phyloP scores from a whole-genome alignment of 2,329 filamentous ascomycete genomes.

The Fusarium virguliforme region DNA sequence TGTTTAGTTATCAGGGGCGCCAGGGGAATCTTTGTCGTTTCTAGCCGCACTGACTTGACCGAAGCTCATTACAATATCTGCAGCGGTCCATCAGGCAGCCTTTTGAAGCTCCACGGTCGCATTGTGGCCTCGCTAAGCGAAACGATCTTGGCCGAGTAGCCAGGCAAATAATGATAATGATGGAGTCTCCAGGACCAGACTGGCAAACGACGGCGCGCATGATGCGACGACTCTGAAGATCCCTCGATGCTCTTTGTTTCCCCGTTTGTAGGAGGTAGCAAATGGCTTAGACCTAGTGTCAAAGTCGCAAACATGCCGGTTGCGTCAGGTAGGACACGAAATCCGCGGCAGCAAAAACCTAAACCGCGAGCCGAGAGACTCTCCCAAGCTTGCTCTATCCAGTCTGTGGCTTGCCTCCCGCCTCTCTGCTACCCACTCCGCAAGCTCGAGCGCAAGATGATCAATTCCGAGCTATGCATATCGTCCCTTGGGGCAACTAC shows the following conservation, averaged over 20 bases:
- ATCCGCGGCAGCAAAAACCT: not conserved
- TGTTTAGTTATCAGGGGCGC: not conserved
- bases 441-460: constrained; percentile 1
- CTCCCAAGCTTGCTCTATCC: not conserved
- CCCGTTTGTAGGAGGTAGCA: not conserved
- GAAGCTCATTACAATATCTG: not conserved
- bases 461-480: constrained; percentile 9
- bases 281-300: not conserved
- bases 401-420: not conserved
- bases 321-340: constrained; percentile 10
- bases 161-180: not conserved
- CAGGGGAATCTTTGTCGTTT: constrained; percentile 1
- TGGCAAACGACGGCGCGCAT: not conserved
- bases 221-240: not conserved
- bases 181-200: not conserved
- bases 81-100: not conserved
- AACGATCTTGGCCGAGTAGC: not conserved
- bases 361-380: constrained; percentile 2
- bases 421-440: not conserved
- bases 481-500: constrained; percentile 6
- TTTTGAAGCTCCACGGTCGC: constrained; percentile 1
- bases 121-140: constrained; percentile 9
- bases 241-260: not conserved
- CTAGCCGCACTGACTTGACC: constrained; percentile 5
- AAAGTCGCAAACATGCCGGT: not conserved